These are phyloP conservation scores for Pascua sp. DNA, from an alignment of 1,284 basidiomycete genomes.

Conservation along the genomic window DNA sequence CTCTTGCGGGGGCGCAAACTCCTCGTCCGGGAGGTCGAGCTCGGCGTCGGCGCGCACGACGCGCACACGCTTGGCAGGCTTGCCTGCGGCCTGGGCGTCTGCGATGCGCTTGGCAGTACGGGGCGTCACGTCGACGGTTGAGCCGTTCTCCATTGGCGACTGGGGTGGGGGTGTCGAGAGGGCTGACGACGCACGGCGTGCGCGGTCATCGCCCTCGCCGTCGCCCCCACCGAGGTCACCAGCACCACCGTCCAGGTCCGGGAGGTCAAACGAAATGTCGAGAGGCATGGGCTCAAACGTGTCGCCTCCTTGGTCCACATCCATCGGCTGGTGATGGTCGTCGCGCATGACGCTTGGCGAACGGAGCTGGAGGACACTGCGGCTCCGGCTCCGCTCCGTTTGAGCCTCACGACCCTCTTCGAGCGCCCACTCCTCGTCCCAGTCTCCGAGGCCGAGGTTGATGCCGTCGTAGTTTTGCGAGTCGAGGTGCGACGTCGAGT, in stretches of 20 bases:
- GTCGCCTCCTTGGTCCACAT: slow-evolving; percentile 29
- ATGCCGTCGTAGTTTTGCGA: slow-evolving; percentile 67
- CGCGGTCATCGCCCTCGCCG: neutral
- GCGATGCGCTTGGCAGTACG: slow-evolving; percentile 53
- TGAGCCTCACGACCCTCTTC: slow-evolving; percentile 71
- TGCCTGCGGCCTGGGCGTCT: slow-evolving; percentile 33
- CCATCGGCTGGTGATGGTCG: slow-evolving; percentile 43
- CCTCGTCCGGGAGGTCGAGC: slow-evolving; percentile 74
- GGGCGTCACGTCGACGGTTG: slow-evolving; percentile 53
- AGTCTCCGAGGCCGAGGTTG: slow-evolving; percentile 39
- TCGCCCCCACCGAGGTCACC: neutral
- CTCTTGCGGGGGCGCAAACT: slow-evolving; percentile 59
- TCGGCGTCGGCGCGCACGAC: slow-evolving; percentile 60
- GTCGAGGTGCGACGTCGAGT: slow-evolving; percentile 61
- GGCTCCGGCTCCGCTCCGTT: slow-evolving; percentile 9
- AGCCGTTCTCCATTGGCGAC: slow-evolving; percentile 19
- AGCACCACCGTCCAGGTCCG: slow-evolving; percentile 14
- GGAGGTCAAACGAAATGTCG: slow-evolving; percentile 43
- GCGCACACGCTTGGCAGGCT: slow-evolving; percentile 57
- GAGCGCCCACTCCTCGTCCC: slow-evolving; percentile 52
- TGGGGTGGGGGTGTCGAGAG: slow-evolving; percentile 44
- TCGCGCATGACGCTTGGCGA: slow-evolving; percentile 45
- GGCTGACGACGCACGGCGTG: slow-evolving; percentile 53
- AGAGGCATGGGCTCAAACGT: slow-evolving; percentile 17
- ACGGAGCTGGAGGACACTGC: slow-evolving; percentile 19